These are phyloP conservation scores for Fusarium foetens DNA, from an alignment of 2,329 filamentous ascomycete species.

Conservation along the genomic window DNA sequence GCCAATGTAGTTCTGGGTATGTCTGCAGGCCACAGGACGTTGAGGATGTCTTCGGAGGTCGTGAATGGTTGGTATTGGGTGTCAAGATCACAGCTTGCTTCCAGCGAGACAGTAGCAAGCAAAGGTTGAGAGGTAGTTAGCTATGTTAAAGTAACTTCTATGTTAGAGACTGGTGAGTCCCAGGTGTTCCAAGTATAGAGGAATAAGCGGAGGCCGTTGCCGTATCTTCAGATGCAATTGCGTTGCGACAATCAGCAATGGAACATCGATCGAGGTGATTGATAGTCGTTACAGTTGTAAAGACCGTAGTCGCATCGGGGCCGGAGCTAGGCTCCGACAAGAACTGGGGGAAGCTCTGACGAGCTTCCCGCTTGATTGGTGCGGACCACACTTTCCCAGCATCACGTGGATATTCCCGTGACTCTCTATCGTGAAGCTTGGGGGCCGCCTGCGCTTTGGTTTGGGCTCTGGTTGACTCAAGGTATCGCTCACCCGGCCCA, in stretches of 20 bases:
- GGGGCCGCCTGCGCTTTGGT: constrained; percentile 15
- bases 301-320: constrained; percentile 32
- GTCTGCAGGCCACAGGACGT: background rate
- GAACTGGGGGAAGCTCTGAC: constrained; percentile 29
- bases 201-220: background rate
- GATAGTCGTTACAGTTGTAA: constrained; percentile 20
- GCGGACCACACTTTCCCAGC: accelerated
- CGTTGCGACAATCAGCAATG: background rate
- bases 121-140: background rate
- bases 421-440: constrained; percentile 14
- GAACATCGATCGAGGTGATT: constrained; percentile 15
- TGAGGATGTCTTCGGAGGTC: background rate
- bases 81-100: constrained; percentile 33
- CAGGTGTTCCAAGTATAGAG: background rate
- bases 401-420: constrained; percentile 31
- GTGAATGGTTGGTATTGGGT: constrained; percentile 5
- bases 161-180: background rate
- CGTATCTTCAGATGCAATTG: background rate
- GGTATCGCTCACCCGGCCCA: constrained; percentile 38
- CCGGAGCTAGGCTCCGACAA: constrained; percentile 33
- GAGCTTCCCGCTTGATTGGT: constrained; percentile 34
- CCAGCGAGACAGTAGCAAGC: background rate
- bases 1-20: background rate
- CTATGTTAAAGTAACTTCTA: background rate
- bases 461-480: constrained; percentile 15